Conservation (phyloP, 2,329 filamentous ascomycete genomes). For the Fusarium newnesense region DNA sequence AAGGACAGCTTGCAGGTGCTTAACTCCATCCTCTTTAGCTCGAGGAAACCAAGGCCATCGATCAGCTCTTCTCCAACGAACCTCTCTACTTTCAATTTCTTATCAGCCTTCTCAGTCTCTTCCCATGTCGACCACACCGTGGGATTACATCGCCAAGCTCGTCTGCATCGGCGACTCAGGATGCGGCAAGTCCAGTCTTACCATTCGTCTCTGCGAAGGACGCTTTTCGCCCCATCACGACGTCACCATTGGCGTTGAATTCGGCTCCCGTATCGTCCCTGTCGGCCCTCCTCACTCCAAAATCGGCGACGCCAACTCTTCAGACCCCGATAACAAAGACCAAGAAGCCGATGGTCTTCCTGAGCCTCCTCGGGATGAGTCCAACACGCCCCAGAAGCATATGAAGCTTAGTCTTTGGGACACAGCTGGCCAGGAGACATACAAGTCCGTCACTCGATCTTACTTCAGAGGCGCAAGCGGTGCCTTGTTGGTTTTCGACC, state of each 20-base stretch:
- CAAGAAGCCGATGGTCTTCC: constrained; percentile 57
- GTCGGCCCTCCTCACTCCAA: constrained; percentile 82
- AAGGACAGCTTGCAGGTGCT: constrained; percentile 38
- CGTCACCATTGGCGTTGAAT: constrained; percentile 97
- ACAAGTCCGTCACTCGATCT: constrained; percentile 93
- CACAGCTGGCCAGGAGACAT: constrained; percentile 95
- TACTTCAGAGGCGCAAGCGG: constrained; percentile 85
- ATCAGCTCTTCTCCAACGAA: constrained; percentile 11
- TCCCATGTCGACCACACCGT: constrained; percentile 74
- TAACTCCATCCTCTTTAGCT: constrained; percentile 10
- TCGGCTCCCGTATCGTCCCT: constrained; percentile 90
- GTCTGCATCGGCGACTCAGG: constrained; percentile 97
- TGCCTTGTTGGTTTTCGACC: constrained; percentile 91
- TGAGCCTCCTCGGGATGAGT: constrained; percentile 59
- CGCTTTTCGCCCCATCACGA: constrained; percentile 95
- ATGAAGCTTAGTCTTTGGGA: constrained; percentile 98
- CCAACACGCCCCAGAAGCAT: constrained; percentile 68
- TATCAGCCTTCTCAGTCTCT: constrained; percentile 8
- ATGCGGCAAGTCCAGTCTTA: constrained; percentile 94
- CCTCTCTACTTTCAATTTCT: neutral
- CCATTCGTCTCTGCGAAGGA: constrained; percentile 94
- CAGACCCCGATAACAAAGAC: constrained; percentile 24
- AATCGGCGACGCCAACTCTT: constrained; percentile 48
- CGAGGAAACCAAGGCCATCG: neutral
- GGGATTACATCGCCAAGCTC: constrained; percentile 99